Conservation (phyloP, 345 rosid genomes). For the Eucalyptus curtisii region DNA sequence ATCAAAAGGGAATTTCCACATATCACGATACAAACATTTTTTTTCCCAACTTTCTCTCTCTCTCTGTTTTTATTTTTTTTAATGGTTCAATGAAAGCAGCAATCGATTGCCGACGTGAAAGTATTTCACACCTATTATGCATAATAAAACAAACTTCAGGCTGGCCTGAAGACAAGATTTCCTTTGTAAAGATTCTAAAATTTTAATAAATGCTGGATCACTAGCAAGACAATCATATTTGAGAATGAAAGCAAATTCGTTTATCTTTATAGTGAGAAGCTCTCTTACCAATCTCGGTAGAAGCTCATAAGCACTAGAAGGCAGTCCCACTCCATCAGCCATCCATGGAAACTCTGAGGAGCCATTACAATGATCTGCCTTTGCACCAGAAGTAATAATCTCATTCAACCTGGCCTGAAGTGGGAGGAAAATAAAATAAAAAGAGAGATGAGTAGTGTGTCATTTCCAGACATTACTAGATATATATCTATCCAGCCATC, state of each 20-base stretch:
- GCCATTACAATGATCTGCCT: constrained; percentile 33
- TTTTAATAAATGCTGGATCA: neutral
- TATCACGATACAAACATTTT: neutral
- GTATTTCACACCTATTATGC: neutral
- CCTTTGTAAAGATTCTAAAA: neutral
- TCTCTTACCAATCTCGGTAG: constrained; percentile 60
- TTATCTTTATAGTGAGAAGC: neutral
- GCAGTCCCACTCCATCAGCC: constrained; percentile 94
- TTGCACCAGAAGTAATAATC: constrained; percentile 56
- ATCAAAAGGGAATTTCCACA: neutral
- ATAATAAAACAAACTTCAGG: neutral
- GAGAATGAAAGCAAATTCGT: neutral
- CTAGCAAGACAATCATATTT: neutral
- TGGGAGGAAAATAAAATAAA: neutral
- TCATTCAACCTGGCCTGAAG: constrained; percentile 78
- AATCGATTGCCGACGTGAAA: neutral
- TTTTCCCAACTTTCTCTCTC: neutral
- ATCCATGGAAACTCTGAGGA: constrained; percentile 84
- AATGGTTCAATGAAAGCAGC: neutral
- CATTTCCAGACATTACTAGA: neutral
- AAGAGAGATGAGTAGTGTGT: neutral
- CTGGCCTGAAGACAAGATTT: neutral
- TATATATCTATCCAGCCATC: neutral
- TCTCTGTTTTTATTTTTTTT: neutral
- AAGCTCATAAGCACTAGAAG: constrained; percentile 70